Percentiles rank a stretch among this genome's conserved stretches.
These are phyloP conservation scores for Aspergillus chevalieri DNA, from an alignment of 2,329 filamentous ascomycete species.

Conservation along the genomic window DNA sequence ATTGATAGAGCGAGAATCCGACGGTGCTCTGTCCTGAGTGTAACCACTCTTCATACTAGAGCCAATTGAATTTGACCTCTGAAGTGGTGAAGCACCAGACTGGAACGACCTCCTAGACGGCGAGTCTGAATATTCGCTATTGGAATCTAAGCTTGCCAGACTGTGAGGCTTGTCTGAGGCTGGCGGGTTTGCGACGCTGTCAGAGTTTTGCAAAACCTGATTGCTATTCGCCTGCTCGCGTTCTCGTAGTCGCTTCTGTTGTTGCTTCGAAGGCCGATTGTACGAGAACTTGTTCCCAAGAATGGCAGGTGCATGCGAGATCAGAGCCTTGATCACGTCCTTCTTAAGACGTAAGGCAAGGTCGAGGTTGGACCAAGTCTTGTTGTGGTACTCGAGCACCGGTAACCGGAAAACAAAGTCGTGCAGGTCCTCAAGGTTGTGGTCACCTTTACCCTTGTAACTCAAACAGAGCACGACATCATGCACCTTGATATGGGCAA, in stretches of 20 bases:
- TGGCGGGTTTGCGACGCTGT: constrained; percentile 21
- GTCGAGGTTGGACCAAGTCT: constrained; percentile 98
- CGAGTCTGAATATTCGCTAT: constrained; percentile 32
- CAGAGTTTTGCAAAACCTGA: constrained; percentile 51
- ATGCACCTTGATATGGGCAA: constrained; percentile 89
- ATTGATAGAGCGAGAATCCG: constrained; percentile 29
- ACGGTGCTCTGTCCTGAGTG: constrained; percentile 12
- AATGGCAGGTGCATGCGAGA: constrained; percentile 92
- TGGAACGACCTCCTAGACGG: constrained; percentile 31
- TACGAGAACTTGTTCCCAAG: constrained; percentile 95
- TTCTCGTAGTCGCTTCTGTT: constrained; percentile 73
- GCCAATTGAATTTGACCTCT: constrained; percentile 27
- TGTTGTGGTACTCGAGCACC: constrained; percentile 92
- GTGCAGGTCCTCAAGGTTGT: constrained; percentile 94
- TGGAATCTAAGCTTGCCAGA: constrained; percentile 33
- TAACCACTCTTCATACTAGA: constrained; percentile 23
- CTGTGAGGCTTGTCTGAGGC: constrained; percentile 26
- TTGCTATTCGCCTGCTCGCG: constrained; percentile 78
- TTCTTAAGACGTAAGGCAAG: constrained; percentile 88
- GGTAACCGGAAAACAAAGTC: constrained; percentile 96
- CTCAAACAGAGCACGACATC: constrained; percentile 92
- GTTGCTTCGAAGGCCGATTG: constrained; percentile 73
- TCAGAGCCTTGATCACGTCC: constrained; percentile 85
- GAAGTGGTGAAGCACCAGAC: constrained; percentile 32
- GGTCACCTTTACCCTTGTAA: constrained; percentile 92